These are phyloP conservation scores for Dichomitus squalens DNA, from an alignment of 1,284 basidiomycete genomes.

Conservation along the genomic window DNA sequence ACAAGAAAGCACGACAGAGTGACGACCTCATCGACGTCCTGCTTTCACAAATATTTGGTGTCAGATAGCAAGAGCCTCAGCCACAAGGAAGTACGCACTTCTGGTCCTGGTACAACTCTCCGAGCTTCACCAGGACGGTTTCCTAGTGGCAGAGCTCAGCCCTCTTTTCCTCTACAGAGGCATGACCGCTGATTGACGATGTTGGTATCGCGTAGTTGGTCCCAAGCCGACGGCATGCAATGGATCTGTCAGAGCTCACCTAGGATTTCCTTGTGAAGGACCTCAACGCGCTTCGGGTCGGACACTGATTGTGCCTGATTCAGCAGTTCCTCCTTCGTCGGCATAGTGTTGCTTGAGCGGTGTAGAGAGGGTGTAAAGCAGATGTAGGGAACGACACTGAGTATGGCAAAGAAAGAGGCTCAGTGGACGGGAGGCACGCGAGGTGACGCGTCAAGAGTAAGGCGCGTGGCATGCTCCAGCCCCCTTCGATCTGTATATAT, in stretches of 20 bases:
- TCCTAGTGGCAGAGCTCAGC: slow-evolving; percentile 82
- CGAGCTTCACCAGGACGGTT: slow-evolving; percentile 83
- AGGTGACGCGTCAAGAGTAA: slow-evolving; percentile 50
- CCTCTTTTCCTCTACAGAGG: slow-evolving; percentile 43
- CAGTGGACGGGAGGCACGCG: slow-evolving; percentile 16
- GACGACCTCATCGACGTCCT: slow-evolving; percentile 87
- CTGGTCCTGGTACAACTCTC: slow-evolving; percentile 86
- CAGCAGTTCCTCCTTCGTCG: slow-evolving; percentile 50
- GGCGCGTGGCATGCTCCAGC: no score
- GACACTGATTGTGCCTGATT: slow-evolving; percentile 51
- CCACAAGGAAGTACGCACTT: slow-evolving; percentile 52
- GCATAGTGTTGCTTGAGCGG: slow-evolving; percentile 20
- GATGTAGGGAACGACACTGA: background rate
- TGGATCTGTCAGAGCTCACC: slow-evolving; percentile 25
- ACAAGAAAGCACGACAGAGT: slow-evolving; percentile 88
- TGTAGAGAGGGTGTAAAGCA: background rate
- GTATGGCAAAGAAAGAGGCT: slow-evolving; percentile 19
- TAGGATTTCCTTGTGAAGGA: slow-evolving; percentile 72
- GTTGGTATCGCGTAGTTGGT: slow-evolving; percentile 10
- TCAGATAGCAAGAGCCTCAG: background rate
- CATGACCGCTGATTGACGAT: slow-evolving; percentile 27
- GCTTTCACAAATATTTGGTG: slow-evolving; percentile 41
- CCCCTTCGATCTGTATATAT: no score
- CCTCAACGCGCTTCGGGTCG: slow-evolving; percentile 57
- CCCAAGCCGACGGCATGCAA: no score